Conservation (phyloP, 139 green algal genomes). For the Coccomyxa sp. region DNA sequence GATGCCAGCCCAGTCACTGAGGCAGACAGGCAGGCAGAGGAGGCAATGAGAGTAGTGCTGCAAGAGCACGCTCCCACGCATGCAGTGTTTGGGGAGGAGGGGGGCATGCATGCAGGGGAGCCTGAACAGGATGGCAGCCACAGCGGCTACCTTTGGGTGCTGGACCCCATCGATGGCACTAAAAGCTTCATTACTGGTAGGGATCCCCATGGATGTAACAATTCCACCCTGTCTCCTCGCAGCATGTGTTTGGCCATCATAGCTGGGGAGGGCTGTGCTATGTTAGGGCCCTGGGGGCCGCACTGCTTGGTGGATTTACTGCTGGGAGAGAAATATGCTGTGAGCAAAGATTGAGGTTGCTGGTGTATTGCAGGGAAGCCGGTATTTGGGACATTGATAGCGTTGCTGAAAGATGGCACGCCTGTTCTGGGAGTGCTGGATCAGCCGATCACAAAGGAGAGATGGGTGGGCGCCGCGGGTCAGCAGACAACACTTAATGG, state of each 20-base stretch:
- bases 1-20: conserved; percentile 78
- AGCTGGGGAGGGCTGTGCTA: too few relatives aligned
- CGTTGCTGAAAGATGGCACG: conserved; percentile 79
- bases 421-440: conserved; percentile 95
- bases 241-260: too few relatives aligned
- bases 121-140: conserved; percentile 16
- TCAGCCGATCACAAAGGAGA: conserved; percentile 85
- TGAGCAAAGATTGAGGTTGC: too few relatives aligned
- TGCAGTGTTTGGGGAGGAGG: conserved; percentile 87
- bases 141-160: conserved; percentile 82
- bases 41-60: conserved; percentile 68
- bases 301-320: too few relatives aligned
- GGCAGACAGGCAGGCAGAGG: conserved; percentile 74
- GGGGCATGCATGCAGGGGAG: conserved; percentile 51
- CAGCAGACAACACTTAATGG: conserved; percentile 84
- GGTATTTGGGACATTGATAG: conserved; percentile 93
- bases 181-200: conserved; percentile 97
- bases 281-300: too few relatives aligned
- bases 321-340: too few relatives aligned
- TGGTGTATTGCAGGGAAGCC: conserved; percentile 80
- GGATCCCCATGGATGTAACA: background rate
- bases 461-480: conserved; percentile 87
- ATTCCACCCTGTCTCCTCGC: too few relatives aligned
- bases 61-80: conserved; percentile 60
- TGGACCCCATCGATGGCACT: conserved; percentile 99